phyloP scores from a whole-genome alignment of 805 yeast genomes.

The Torulaspora quercuum region DNA sequence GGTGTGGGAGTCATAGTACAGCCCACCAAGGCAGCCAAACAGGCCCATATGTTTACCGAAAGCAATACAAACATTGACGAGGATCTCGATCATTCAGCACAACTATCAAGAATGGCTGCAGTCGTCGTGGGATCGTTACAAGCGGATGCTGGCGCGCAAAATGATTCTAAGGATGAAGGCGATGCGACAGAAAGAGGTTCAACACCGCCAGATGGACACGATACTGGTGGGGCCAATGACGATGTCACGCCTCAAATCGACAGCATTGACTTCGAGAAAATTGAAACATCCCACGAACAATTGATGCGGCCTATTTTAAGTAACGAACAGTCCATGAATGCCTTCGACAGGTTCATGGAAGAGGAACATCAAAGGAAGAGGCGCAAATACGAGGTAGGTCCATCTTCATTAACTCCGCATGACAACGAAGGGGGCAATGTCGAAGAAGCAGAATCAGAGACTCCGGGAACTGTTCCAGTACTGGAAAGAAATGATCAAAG shows the following conservation, averaged over 20 bases:
- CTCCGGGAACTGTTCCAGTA: slow-evolving; percentile 14
- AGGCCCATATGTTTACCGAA: slow-evolving; percentile 30
- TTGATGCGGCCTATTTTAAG: slow-evolving; percentile 11
- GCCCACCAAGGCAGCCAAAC: slow-evolving; percentile 21
- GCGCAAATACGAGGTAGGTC: slow-evolving; percentile 24
- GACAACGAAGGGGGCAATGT: slow-evolving; percentile 1
- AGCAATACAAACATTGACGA: slow-evolving; percentile 9
- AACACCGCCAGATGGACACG: slow-evolving; percentile 10
- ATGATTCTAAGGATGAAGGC: slow-evolving; percentile 6
- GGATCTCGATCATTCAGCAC: slow-evolving; percentile 22
- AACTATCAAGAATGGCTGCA: slow-evolving; percentile 28
- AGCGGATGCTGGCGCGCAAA: slow-evolving; percentile 13
- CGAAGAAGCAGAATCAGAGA: slow-evolving; percentile 2
- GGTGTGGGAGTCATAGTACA: slow-evolving; percentile 34
- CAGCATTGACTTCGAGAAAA: slow-evolving; percentile 6
- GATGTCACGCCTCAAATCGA: slow-evolving; percentile 3
- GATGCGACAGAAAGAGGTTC: slow-evolving; percentile 3
- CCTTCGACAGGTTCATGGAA: slow-evolving; percentile 29
- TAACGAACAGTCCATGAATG: slow-evolving; percentile 24
- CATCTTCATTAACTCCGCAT: slow-evolving; percentile 2
- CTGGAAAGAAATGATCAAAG: slow-evolving; percentile 13
- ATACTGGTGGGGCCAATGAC: neutral
- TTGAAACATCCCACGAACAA: slow-evolving; percentile 5
- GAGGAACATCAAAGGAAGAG: slow-evolving; percentile 22
- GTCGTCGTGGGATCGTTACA: slow-evolving; percentile 29